Evolutionary conservation across 192 early-diverging fungal species (phyloP), one percentile per base, ranked within the genome.

Genomic region (Phycomyces blakesleeanus): DNA sequence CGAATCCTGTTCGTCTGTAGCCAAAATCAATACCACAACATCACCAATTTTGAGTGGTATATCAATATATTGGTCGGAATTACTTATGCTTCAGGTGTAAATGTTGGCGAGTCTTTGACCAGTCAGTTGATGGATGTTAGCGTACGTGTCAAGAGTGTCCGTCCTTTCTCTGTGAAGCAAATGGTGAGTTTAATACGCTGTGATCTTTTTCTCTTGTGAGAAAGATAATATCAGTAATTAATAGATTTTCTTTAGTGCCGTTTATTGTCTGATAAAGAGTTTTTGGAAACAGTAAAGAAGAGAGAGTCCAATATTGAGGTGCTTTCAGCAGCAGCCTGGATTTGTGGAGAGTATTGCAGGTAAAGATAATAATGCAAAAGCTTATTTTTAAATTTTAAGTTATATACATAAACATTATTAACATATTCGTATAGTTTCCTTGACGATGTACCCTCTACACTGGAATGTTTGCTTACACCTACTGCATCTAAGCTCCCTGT

Each of bases 21-120:
- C 9, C 84, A 85, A 51, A 85, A 94, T 72, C 87, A 87, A 7
- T 99, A 96, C 61, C 82, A 79, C 18, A 85, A 93, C 65, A 80
- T 97, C 29, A 77, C 84, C 16, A 89, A 95, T 69, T 98, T 98
- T 81, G 93, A 97, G 69, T 99, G 97, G 97, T 97, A 97, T 65
- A 81, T 98, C 37, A 79, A 84, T 2, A 83, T 91, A 0, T 81
- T 98, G 25, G 84, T 87, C 2, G 89, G 90, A 51, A 78, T 98
- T 9, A 89, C 88, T 0, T 84, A 89, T 40, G 74, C 91, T 5
- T 73, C 88, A 12, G 89, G 89, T 40, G 89, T 93, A 2, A 87
- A 85, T 62, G 90, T 91, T 5, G 93, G 90, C 0, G 74, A 77
- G 22, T 11, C 81, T n/a, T 56, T 97, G 15, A 81, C 82, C 37